phyloP scores from a whole-genome alignment of 306 rosid genomes.

The Begonia fuchsioides region DNA sequence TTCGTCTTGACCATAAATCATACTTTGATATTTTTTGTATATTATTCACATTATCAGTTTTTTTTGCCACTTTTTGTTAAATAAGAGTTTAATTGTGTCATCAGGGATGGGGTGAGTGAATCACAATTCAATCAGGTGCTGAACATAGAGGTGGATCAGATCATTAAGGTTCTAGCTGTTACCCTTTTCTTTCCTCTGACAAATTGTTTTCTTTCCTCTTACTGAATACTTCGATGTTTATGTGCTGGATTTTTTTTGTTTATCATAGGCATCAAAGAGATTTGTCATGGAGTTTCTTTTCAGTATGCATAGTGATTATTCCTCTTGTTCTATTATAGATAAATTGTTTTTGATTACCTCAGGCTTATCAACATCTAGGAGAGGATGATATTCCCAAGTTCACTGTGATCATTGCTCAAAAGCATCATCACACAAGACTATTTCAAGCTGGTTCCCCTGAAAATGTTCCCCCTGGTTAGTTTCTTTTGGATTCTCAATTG shows the following conservation, averaged over 20 bases:
- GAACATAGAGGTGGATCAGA: slow-evolving; percentile 75
- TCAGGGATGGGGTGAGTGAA: slow-evolving; percentile 90
- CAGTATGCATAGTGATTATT: slow-evolving; percentile 1
- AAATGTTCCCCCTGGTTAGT: slow-evolving; percentile 84
- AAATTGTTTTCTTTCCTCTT: too few relatives aligned
- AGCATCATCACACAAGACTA: slow-evolving; percentile 71
- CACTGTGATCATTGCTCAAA: slow-evolving; percentile 75
- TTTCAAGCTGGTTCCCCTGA: slow-evolving; percentile 43
- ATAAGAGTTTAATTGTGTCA: slow-evolving; percentile 12
- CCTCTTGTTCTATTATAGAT: too few relatives aligned
- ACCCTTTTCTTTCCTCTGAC: too few relatives aligned
- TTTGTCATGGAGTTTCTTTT: neutral
- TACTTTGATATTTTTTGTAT: too few relatives aligned
- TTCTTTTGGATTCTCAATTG: slow-evolving; percentile 3
- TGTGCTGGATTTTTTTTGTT: neutral
- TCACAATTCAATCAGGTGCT: slow-evolving; percentile 83
- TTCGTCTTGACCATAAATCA: too few relatives aligned
- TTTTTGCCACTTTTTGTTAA: slow-evolving; percentile 1
- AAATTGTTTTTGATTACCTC: slow-evolving; percentile 7
- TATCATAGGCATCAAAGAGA: neutral
- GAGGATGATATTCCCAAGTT: slow-evolving; percentile 55
- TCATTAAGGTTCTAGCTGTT: slow-evolving; percentile 40
- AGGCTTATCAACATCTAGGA: slow-evolving; percentile 80
- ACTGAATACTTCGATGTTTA: too few relatives aligned
- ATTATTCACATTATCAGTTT: too few relatives aligned